These are phyloP conservation scores for Chrysoporthe deuterocubensis DNA, from an alignment of 2,329 filamentous ascomycete species.

Conservation along the genomic window DNA sequence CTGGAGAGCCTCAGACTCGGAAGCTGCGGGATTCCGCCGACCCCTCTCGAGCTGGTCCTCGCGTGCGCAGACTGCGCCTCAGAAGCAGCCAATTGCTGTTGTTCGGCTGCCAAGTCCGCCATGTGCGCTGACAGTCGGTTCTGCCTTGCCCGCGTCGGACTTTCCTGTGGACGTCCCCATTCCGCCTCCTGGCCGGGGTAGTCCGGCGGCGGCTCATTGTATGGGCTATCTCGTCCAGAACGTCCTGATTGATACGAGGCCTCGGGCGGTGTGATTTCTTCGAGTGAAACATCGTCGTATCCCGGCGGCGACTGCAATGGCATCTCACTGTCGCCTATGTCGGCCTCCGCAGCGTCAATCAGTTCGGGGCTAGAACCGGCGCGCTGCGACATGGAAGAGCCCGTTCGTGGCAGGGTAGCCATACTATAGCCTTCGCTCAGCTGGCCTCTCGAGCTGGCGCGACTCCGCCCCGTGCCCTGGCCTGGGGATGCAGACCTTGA, in stretches of 20 bases:
- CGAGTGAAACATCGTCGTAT: conserved; percentile 55
- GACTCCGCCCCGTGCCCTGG: conserved; percentile 38
- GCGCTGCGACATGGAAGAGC: conserved; percentile 39
- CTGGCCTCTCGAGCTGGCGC: conserved; percentile 45
- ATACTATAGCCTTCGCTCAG: conserved; percentile 33
- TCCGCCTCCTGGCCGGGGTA: conserved; percentile 46
- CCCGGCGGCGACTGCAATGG: conserved; percentile 53
- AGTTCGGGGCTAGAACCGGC: conserved; percentile 58
- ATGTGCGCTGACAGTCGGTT: conserved; percentile 40
- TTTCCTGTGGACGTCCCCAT: not conserved
- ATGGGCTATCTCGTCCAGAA: conserved; percentile 46
- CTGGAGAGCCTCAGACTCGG: conserved; percentile 55
- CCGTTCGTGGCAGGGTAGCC: conserved; percentile 31
- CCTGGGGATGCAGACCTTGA: conserved; percentile 31
- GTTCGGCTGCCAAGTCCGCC: conserved; percentile 35
- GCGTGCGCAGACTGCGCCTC: conserved; percentile 18
- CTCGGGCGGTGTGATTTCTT: conserved; percentile 41
- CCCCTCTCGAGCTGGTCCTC: conserved; percentile 38
- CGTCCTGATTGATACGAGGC: conserved; percentile 31
- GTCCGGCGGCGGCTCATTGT: conserved; percentile 54
- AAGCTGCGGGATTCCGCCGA: conserved; percentile 50
- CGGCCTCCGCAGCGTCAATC: conserved; percentile 49
- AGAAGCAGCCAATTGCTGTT: not conserved
- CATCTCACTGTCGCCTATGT: conserved; percentile 51
- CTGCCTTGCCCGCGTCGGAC: conserved; percentile 36